These are phyloP conservation scores for Pseudocercospora macadamiae DNA, from an alignment of 2,329 filamentous ascomycete species.

Conservation along the genomic window DNA sequence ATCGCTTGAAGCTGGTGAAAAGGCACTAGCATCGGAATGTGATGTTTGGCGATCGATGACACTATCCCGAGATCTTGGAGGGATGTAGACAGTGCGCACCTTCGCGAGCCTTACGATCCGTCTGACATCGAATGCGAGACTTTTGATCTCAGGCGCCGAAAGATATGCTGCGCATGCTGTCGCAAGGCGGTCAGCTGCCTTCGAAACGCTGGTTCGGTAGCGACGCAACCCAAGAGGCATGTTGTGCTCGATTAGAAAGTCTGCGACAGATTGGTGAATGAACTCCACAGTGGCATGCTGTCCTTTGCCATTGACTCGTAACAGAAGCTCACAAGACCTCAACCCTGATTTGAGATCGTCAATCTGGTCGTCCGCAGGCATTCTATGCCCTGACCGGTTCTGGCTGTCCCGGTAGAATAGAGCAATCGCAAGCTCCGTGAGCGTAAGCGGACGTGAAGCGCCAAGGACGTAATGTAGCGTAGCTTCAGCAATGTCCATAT, in stretches of 20 bases:
- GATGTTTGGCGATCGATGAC: constrained; percentile 2
- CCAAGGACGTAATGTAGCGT: constrained; percentile 8
- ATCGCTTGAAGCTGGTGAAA: constrained; percentile 7
- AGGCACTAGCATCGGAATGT: not conserved
- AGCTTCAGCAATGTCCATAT: not conserved
- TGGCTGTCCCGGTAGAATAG: constrained; percentile 2
- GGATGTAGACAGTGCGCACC: not conserved
- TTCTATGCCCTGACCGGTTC: not conserved
- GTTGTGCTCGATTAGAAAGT: constrained; percentile 9
- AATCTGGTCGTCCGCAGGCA: constrained; percentile 3
- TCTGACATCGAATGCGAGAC: not conserved
- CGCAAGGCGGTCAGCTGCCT: constrained; percentile 4
- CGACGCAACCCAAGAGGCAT: constrained; percentile 2
- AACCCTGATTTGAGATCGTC: constrained; percentile 2
- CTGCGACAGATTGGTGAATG: constrained; percentile 12
- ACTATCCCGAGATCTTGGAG: not conserved
- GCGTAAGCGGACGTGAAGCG: constrained; percentile 4
- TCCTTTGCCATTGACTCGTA: constrained; percentile 6
- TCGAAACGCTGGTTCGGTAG: constrained; percentile 1
- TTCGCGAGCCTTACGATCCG: constrained; percentile 1
- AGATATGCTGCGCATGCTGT: constrained; percentile 5
- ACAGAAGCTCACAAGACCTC: constrained; percentile 1
- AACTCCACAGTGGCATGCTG: not conserved
- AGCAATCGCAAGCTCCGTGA: constrained; percentile 9
- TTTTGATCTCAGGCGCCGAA: not conserved